These are phyloP conservation scores for Herpetomonas tarakana DNA, from an alignment of 208 protist species.

Conservation along the genomic window DNA sequence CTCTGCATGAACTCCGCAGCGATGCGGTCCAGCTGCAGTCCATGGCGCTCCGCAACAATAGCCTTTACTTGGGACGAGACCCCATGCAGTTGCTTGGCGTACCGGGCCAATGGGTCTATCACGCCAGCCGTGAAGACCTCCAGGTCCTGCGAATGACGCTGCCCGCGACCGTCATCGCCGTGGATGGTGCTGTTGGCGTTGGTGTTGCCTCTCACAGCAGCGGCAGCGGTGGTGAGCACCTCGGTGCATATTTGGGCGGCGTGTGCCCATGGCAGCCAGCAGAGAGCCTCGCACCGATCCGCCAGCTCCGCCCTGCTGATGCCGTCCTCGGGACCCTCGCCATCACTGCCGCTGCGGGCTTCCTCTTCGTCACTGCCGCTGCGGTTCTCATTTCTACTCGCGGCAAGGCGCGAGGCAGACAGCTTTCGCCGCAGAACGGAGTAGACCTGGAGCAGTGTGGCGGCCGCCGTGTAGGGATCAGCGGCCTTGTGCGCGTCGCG, in stretches of 20 bases:
- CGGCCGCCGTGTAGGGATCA: conserved; percentile 68
- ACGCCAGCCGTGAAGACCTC: conserved; percentile 62
- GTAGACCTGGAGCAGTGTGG: conserved; percentile 63
- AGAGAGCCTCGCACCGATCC: background rate
- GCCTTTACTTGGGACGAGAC: conserved; percentile 7
- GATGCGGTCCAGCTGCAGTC: background rate
- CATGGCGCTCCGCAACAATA: background rate
- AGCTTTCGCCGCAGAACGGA: conserved; percentile 22
- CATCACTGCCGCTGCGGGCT: background rate
- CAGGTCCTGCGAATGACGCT: background rate
- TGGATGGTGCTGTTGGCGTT: background rate
- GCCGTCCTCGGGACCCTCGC: background rate
- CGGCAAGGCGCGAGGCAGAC: background rate
- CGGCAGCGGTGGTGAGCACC: too few species aligned
- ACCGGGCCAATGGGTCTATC: conserved; percentile 56
- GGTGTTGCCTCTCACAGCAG: too few species aligned
- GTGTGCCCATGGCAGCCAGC: conserved; percentile 15
- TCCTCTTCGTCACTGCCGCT: conserved; percentile 5
- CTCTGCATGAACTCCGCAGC: background rate
- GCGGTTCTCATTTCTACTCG: background rate
- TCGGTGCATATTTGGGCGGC: conserved; percentile 11
- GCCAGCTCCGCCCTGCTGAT: background rate
- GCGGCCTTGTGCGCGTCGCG: conserved; percentile 33
- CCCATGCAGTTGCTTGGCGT: conserved; percentile 33
- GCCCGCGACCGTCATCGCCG: background rate